Percentiles rank a stretch among this genome's conserved stretches.
Evolutionary conservation across 805 yeast species (phyloP).

Genomic region (Jamesozyma spencerorum): DNA sequence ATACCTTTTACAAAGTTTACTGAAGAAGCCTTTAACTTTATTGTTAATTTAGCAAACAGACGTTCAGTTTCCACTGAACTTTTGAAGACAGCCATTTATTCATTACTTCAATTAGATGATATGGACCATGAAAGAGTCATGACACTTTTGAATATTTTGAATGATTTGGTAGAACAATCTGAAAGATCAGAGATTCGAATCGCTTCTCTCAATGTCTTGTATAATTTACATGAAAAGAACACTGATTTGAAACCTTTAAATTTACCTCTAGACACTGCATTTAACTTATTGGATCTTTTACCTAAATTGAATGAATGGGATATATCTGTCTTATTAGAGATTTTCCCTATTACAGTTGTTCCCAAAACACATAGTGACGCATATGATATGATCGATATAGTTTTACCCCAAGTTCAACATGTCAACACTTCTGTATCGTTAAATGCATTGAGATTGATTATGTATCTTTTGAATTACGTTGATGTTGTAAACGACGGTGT

Average conservation of each 20-base stretch:
- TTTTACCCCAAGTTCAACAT: constrained; percentile 67
- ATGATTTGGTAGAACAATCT: constrained; percentile 30
- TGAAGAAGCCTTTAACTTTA: constrained; percentile 36
- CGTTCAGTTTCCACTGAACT: constrained; percentile 42
- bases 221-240: constrained; percentile 49
- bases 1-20: constrained; percentile 47
- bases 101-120: constrained; percentile 60
- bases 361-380: constrained; percentile 69
- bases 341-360: constrained; percentile 51
- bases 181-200: constrained; percentile 54
- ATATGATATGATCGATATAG: constrained; percentile 49
- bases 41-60: constrained; percentile 35
- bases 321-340: constrained; percentile 55
- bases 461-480: constrained; percentile 67
- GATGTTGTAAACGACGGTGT: constrained; percentile 45
- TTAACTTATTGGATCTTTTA: constrained; percentile 30
- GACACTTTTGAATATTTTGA: constrained; percentile 34
- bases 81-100: constrained; percentile 59
- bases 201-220: constrained; percentile 60
- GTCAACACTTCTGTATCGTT: constrained; percentile 73
- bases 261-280: constrained; percentile 34
- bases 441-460: constrained; percentile 61
- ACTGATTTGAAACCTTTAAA: constrained; percentile 22
- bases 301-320: constrained; percentile 54
- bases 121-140: constrained; percentile 40